These are phyloP conservation scores for Solanum lignicaule DNA, from an alignment of 257 asterid species.

Conservation along the genomic window DNA sequence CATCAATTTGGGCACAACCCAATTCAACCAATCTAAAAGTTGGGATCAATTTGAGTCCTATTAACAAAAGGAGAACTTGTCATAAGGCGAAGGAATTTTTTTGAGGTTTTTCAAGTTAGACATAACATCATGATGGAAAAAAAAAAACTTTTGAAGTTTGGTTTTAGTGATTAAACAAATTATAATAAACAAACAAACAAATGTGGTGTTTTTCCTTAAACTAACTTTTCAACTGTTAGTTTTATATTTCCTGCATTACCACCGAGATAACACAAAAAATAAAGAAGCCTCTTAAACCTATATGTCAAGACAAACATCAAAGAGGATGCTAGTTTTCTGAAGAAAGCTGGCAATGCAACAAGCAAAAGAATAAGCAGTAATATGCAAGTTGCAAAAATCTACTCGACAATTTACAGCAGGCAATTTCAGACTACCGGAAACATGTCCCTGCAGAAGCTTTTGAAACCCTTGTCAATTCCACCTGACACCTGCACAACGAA, in stretches of 20 bases:
- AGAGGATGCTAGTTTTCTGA: not conserved
- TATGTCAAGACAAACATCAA: not conserved
- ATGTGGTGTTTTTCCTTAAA: not conserved
- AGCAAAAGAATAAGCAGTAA: not conserved
- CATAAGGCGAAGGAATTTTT: not conserved
- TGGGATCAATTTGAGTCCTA: not conserved
- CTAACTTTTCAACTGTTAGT: not conserved
- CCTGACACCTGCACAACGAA: constrained; percentile 26
- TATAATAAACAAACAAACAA: not conserved
- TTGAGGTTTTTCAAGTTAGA: not conserved
- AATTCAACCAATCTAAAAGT: not conserved
- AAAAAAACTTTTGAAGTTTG: not conserved
- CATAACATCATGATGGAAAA: not conserved
- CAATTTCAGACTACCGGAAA: constrained; percentile 32
- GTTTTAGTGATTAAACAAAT: not conserved
- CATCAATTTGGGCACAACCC: not conserved
- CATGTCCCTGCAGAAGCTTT: constrained; percentile 55
- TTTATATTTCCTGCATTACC: not conserved
- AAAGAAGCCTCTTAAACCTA: not conserved
- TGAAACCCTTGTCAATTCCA: constrained; percentile 32
- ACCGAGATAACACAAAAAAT: not conserved
- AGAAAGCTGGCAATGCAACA: not conserved
- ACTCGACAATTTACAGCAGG: not conserved
- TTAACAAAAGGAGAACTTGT: not conserved
- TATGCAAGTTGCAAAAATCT: not conserved